Conservation (phyloP, 2,329 filamentous ascomycete genomes). For the Cercospora sojina region DNA sequence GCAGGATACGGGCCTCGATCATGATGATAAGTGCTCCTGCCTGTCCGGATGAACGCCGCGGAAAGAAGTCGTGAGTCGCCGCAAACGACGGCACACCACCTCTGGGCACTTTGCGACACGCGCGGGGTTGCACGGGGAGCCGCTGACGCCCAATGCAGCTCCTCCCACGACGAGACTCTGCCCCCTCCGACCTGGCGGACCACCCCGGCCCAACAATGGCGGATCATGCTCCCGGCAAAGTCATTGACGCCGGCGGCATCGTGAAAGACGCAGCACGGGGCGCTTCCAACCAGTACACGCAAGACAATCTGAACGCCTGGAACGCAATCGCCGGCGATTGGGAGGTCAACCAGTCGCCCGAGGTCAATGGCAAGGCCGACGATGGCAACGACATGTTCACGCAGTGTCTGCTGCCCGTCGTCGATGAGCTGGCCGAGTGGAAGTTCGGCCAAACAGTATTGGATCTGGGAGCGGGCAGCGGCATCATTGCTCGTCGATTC, state of each 20-base stretch:
- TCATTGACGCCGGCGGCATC: constrained; percentile 4
- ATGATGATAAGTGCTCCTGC: background rate
- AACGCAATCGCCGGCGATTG: constrained; percentile 46
- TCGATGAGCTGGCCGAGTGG: constrained; percentile 40
- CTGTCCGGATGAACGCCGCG: background rate
- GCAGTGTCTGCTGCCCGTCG: constrained; percentile 44
- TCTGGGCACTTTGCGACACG: background rate
- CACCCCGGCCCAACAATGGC: constrained; percentile 7
- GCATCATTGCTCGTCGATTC: constrained; percentile 50
- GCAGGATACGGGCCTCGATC: background rate
- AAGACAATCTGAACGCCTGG: constrained; percentile 39
- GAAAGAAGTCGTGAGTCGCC: background rate
- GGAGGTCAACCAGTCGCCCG: constrained; percentile 38
- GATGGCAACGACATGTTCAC: constrained; percentile 50
- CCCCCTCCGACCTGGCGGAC: constrained; percentile 2
- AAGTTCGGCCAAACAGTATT: constrained; percentile 40
- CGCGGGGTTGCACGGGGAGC: background rate
- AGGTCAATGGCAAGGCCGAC: constrained; percentile 16
- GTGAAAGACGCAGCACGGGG: constrained; percentile 9
- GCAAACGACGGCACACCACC: background rate
- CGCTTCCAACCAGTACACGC: constrained; percentile 3
- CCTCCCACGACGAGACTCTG: constrained; percentile 7
- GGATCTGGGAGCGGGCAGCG: constrained; percentile 54
- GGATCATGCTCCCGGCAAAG: background rate
- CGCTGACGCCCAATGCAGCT: constrained; percentile 15